phyloP scores from a whole-genome alignment of 208 protist genomes.

The Acanthamoeba healyi region DNA sequence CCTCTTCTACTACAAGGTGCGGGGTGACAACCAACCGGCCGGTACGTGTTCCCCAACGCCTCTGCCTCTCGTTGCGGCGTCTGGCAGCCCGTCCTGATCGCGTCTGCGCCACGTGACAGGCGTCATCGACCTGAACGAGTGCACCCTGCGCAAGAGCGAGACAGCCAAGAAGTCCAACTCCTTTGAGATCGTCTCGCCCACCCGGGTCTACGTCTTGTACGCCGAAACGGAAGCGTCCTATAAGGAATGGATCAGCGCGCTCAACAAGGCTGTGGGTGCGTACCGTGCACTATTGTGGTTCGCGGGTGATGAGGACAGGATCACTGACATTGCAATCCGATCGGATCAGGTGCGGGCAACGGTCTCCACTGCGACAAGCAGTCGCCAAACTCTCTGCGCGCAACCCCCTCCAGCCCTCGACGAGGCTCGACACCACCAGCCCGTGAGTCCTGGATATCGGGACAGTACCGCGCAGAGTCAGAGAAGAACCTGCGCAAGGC shows the following conservation, averaged over 20 bases:
- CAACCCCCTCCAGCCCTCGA: not conserved
- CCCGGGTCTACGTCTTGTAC: slow-evolving; percentile 63
- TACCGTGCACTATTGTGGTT: not conserved
- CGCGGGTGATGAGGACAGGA: not conserved
- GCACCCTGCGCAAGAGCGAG: slow-evolving; percentile 50
- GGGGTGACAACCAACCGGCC: slow-evolving; percentile 26
- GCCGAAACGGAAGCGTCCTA: not conserved
- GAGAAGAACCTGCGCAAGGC: not conserved
- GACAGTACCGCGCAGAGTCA: not conserved
- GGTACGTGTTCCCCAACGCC: not conserved
- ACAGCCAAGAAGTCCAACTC: slow-evolving; percentile 54
- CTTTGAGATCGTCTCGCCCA: slow-evolving; percentile 57
- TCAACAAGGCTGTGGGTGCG: slow-evolving; percentile 27
- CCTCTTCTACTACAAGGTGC: slow-evolving; percentile 67
- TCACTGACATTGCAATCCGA: no score
- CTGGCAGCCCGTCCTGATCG: no score
- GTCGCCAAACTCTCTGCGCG: not conserved
- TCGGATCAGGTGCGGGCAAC: not conserved
- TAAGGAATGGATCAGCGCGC: slow-evolving; percentile 52
- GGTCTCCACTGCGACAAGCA: not conserved
- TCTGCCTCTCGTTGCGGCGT: not conserved
- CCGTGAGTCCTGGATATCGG: not conserved
- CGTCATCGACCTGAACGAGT: slow-evolving; percentile 51
- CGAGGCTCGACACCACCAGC: not conserved
- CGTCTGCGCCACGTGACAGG: no score